A percentile compares a stretch with the other conserved stretches of the same genome.
Evolutionary conservation across 2,329 filamentous ascomycete genomes (phyloP).

Genomic region (Fusarium acutatum): DNA sequence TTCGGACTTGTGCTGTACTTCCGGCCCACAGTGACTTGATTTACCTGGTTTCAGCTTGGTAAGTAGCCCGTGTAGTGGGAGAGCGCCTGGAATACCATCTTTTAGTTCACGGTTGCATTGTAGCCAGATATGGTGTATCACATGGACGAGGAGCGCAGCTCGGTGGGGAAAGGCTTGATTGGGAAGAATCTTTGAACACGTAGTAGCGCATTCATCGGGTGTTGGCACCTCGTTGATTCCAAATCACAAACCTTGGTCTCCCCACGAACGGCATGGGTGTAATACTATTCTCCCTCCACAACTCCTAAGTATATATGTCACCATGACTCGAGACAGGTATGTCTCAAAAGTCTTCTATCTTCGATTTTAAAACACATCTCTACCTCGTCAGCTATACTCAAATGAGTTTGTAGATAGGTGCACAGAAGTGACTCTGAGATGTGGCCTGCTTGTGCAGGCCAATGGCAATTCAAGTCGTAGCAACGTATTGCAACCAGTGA

Average conservation of each 20-base stretch:
- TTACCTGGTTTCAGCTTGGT: background rate
- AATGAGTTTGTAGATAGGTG: background rate
- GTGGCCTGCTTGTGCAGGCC: rapidly evolving
- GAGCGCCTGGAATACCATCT: rapidly evolving
- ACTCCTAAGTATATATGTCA: background rate
- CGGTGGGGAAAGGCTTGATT: rapidly evolving
- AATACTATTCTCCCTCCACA: rapidly evolving
- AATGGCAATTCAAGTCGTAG: rapidly evolving
- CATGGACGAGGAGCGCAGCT: background rate
- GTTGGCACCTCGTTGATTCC: background rate
- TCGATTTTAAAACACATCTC: too few species aligned
- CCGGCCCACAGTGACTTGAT: background rate
- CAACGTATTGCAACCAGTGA: background rate
- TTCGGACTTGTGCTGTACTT: background rate
- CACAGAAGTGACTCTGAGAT: rapidly evolving
- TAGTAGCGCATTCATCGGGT: background rate
- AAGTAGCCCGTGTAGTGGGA: rapidly evolving
- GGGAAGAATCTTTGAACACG: rapidly evolving
- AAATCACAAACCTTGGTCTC: rapidly evolving
- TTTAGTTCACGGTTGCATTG: background rate
- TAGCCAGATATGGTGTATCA: background rate
- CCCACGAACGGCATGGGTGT: rapidly evolving
- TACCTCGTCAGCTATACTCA: too few species aligned
- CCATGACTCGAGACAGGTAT: background rate
- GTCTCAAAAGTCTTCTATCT: background rate